Conservation (phyloP, 2,329 filamentous ascomycete species). For the Cercospora nicotianae region DNA sequence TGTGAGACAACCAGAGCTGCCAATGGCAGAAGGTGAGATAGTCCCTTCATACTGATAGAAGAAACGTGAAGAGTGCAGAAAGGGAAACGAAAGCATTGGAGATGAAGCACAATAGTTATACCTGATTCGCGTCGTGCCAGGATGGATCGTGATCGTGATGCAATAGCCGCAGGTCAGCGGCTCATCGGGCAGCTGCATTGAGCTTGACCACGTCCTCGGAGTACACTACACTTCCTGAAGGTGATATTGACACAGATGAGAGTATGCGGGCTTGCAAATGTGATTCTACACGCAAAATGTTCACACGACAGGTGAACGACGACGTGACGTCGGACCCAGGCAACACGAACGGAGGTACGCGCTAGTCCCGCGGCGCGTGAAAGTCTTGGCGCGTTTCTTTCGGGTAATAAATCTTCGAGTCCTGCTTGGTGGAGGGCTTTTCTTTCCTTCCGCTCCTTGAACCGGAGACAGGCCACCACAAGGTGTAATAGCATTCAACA, state of each 20-base stretch:
- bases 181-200: constrained; percentile 10
- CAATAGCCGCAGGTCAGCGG: constrained; percentile 12
- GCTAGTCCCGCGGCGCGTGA: constrained; percentile 5
- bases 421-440: constrained; percentile 21
- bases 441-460: constrained; percentile 47
- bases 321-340: not conserved
- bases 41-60: constrained; percentile 21
- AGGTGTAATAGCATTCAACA: constrained; percentile 31
- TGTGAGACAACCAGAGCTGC: constrained; percentile 26
- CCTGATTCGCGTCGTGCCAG: not conserved
- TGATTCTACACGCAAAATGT: not conserved
- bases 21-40: constrained; percentile 27
- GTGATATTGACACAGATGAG: not conserved
- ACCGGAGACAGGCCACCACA: constrained; percentile 43
- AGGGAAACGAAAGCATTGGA: not conserved
- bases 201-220: not conserved
- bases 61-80: not conserved
- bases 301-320: not conserved
- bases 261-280: not conserved
- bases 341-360: not conserved
- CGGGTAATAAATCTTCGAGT: constrained; percentile 1
- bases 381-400: constrained; percentile 4
- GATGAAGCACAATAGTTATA: not conserved
- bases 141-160: constrained; percentile 17
- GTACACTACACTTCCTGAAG: not conserved